These are phyloP conservation scores for Penicillium sp. DNA, from an alignment of 2,329 filamentous ascomycete genomes.

Conservation along the genomic window DNA sequence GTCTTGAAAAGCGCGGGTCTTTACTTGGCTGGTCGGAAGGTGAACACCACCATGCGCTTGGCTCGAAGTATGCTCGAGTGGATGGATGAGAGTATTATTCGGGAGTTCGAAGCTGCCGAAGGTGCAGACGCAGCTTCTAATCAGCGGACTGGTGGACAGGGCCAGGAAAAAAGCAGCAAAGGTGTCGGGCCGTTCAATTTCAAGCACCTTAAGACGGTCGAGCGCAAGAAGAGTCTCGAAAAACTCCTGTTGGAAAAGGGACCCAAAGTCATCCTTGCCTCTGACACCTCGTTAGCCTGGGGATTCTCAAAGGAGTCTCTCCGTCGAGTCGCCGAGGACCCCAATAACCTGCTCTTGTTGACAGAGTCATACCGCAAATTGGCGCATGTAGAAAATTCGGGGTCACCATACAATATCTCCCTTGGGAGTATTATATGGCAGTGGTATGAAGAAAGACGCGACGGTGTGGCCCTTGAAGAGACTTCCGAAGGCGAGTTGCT, in stretches of 20 bases:
- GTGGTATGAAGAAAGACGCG: slow-evolving; percentile 69
- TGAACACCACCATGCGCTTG: slow-evolving; percentile 84
- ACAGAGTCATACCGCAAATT: slow-evolving; percentile 63
- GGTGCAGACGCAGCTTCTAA: slow-evolving; percentile 38
- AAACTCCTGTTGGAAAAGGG: slow-evolving; percentile 59
- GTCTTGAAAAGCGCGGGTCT: slow-evolving; percentile 57
- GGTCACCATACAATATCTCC: slow-evolving; percentile 48
- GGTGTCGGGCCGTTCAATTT: slow-evolving; percentile 81
- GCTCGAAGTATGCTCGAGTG: slow-evolving; percentile 96
- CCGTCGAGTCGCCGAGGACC: slow-evolving; percentile 69
- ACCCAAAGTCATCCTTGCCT: slow-evolving; percentile 80
- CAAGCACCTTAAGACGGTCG: slow-evolving; percentile 77
- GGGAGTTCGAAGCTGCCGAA: slow-evolving; percentile 75
- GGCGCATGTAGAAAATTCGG: slow-evolving; percentile 21
- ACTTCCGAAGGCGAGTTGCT: slow-evolving; percentile 57
- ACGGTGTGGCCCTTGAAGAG: slow-evolving; percentile 63
- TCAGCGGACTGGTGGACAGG: slow-evolving; percentile 36
- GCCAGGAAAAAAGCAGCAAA: slow-evolving; percentile 43
- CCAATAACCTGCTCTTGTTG: slow-evolving; percentile 80
- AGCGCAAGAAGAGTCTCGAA: slow-evolving; percentile 77
- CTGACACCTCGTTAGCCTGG: slow-evolving; percentile 89
- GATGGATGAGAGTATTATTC: slow-evolving; percentile 96
- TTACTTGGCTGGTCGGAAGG: slow-evolving; percentile 83
- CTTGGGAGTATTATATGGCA: slow-evolving; percentile 77
- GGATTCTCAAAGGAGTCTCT: slow-evolving; percentile 86